Evolutionary conservation across 768 basidiomycete genomes (phyloP).

Genomic region (Rossbeevera mucosa): DNA sequence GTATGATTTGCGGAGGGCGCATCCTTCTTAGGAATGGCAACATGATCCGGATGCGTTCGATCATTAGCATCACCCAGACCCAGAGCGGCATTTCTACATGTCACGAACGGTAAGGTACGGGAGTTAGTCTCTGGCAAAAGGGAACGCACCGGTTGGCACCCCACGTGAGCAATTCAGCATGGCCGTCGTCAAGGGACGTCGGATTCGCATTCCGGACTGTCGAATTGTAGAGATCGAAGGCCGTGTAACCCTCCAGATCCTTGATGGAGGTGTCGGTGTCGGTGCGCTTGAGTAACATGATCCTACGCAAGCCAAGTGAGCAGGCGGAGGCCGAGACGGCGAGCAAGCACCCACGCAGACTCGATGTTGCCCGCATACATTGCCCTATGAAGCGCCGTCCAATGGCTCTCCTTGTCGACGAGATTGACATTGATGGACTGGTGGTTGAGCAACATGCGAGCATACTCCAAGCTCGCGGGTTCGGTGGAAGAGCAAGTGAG

Average conservation of each 20-base stretch:
- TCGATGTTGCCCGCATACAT: conserved; percentile 76
- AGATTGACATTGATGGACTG: conserved; percentile 76
- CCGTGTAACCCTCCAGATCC: conserved; percentile 85
- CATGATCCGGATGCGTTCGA: conserved; percentile 71
- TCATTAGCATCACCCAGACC: conserved; percentile 81
- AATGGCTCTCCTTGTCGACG: conserved; percentile 77
- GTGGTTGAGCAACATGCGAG: conserved; percentile 69
- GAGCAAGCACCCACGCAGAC: conserved; percentile 47
- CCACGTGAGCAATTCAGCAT: conserved; percentile 78
- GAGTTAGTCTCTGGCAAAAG: not conserved
- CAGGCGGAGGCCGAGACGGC: not conserved
- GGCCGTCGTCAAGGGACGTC: conserved; percentile 29
- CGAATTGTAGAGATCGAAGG: conserved; percentile 91
- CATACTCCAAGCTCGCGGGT: conserved; percentile 65
- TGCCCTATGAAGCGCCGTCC: conserved; percentile 88
- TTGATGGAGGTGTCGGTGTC: conserved; percentile 72
- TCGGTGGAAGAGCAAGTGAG: conserved; percentile 68
- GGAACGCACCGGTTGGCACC: conserved; percentile 64
- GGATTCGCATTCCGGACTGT: conserved; percentile 76
- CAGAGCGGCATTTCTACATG: conserved; percentile 74
- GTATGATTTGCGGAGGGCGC: conserved; percentile 13
- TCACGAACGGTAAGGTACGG: not conserved
- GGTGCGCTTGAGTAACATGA: conserved; percentile 67
- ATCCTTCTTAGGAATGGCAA: conserved; percentile 40
- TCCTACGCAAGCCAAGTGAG: conserved; percentile 38